Evolutionary conservation across 2,329 filamentous ascomycete genomes (phyloP), one percentile per base, ranked within the genome.

Genomic region (Cladophialophora exuberans): DNA sequence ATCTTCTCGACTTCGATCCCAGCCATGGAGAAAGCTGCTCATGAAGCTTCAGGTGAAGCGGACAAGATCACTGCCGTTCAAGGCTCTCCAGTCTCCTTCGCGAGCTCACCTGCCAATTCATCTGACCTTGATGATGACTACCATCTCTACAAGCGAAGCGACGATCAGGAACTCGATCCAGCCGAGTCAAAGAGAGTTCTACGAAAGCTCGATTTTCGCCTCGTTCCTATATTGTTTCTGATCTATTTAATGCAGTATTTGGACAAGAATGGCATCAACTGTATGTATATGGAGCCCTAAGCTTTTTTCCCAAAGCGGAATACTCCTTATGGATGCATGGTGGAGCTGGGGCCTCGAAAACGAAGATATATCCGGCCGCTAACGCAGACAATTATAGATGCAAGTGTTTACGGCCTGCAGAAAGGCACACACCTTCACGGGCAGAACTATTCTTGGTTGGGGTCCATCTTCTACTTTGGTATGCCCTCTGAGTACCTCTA

Each of bases 381-480:
- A n/a, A n/a, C n/a, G n/a, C n/a, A n/a, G n/a, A n/a, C n/a, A n/a
- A n/a, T n/a, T n/a, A n/a, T n/a, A 63, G n/a, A 45, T 57, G 63
- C 48, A 59, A 42, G 13, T 30, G 82, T 87, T 41, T 86, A 86
- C 54, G 60, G 55, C 3, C 25, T 62, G 20, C 61, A 65, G 44
- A 56, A 61, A 1, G 66, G 67, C 54, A 56, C 66, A 11, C 49
- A 74, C 6, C 70, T 80, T 4, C 58, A 64, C 1, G 77, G 75
- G 26, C 69, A 74, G 43, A 65, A 79, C 57, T 79, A 79, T 59
- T 71, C 72, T 28, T 78, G 74, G 72, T 69, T 78, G 3, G 76
- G 75, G 1, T 74, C 72, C 30, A 72, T 78, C 22, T 77, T 79
- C 48, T 78, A 77, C 62, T 72, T 78, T 31, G 74, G 73, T n/a